Evolutionary conservation across 1,284 basidiomycete genomes (phyloP).

Genomic region (Ustilago sp.): DNA sequence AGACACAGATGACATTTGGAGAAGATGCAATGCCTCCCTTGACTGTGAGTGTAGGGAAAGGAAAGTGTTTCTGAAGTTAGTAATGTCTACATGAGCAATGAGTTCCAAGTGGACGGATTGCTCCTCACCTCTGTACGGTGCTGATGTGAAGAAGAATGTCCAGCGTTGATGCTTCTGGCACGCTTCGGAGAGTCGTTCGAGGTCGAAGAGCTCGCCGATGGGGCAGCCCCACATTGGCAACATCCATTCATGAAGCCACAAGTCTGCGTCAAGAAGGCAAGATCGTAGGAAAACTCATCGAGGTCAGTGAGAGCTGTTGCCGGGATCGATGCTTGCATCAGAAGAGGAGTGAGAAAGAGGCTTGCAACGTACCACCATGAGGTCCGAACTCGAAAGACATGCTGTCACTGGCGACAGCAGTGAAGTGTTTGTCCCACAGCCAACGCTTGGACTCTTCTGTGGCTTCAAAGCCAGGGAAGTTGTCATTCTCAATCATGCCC

Average conservation of each 20-base stretch:
- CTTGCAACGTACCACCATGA: conserved; percentile 29
- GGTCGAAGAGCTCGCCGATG: conserved; percentile 49
- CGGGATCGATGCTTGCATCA: background rate
- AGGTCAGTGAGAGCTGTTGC: background rate
- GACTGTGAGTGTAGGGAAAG: conserved; percentile 20
- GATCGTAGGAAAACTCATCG: background rate
- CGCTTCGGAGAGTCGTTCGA: conserved; percentile 35
- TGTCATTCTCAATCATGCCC: conserved; percentile 44
- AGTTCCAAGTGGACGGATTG: background rate
- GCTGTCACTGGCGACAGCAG: conserved; percentile 44
- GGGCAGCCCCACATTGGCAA: conserved; percentile 49
- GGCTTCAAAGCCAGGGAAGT: conserved; percentile 43
- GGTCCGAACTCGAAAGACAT: conserved; percentile 47
- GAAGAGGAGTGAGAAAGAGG: background rate
- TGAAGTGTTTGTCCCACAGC: conserved; percentile 48
- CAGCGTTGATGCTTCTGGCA: conserved; percentile 43
- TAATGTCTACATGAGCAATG: too few species aligned
- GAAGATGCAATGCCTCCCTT: conserved; percentile 49
- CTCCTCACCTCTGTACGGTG: conserved; percentile 39
- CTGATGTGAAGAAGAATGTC: conserved; percentile 52
- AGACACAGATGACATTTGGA: conserved; percentile 49
- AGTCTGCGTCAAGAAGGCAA: conserved; percentile 13
- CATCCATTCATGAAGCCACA: conserved; percentile 50
- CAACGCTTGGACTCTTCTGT: conserved; percentile 44
- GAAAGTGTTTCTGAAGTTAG: background rate